Conservation (phyloP, 2,329 filamentous ascomycete genomes). For the Triangularia setosa region DNA sequence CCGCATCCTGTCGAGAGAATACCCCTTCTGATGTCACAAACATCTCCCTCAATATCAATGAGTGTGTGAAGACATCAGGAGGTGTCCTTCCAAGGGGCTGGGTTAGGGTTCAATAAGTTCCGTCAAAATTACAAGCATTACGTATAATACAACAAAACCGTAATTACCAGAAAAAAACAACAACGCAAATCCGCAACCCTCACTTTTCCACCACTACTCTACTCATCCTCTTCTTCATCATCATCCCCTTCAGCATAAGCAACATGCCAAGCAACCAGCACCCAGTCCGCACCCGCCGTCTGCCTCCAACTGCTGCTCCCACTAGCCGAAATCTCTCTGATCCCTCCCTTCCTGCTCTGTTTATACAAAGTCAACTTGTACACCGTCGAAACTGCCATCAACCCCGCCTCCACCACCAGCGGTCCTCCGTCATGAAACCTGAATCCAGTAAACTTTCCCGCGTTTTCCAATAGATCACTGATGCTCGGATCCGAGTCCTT, state of each 20-base stretch:
- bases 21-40: background rate
- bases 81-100: background rate
- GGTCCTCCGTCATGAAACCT: constrained; percentile 31
- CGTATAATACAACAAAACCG: background rate
- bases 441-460: constrained; percentile 30
- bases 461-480: constrained; percentile 29
- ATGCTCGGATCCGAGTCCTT: constrained; percentile 30
- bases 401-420: constrained; percentile 36
- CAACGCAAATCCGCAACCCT: background rate
- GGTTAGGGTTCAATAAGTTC: background rate
- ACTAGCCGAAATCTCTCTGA: constrained; percentile 29
- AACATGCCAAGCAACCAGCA: constrained; percentile 25
- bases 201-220: background rate
- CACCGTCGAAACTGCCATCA: constrained; percentile 36
- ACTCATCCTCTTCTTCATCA: constrained; percentile 20
- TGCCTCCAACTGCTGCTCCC: constrained; percentile 34
- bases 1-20: background rate
- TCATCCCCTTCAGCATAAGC: constrained; percentile 18
- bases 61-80: background rate
- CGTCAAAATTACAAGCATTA: background rate
- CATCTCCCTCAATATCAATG: background rate
- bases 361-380: constrained; percentile 33
- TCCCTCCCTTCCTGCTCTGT: constrained; percentile 22
- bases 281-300: constrained; percentile 36
- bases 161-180: background rate